These are phyloP conservation scores for Saccharum spontaneum DNA, from an alignment of 176 grass and related monocot genomes.

Conservation along the genomic window DNA sequence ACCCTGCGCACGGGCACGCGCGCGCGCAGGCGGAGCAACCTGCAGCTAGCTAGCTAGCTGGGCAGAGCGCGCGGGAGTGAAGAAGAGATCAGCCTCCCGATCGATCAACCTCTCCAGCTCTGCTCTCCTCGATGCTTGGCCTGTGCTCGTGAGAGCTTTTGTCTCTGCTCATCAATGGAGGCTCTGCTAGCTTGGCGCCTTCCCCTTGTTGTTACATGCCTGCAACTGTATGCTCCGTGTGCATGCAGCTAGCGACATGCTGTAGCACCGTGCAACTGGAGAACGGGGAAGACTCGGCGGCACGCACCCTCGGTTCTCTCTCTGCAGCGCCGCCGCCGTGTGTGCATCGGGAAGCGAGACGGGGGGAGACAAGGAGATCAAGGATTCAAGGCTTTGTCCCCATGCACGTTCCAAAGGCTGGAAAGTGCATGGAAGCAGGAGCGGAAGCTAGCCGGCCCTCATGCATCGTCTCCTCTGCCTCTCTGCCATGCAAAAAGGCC, in stretches of 20 bases:
- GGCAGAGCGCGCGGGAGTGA: conserved; percentile 21
- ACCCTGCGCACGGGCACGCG: background rate
- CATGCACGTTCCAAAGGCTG: conserved; percentile 36
- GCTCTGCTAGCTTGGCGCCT: conserved; percentile 43
- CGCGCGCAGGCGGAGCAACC: too few relatives aligned
- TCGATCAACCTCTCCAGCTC: too few relatives aligned
- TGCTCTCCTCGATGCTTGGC: background rate
- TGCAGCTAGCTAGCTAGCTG: background rate
- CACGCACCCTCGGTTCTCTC: background rate
- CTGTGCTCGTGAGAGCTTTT: background rate
- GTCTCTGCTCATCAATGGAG: conserved; percentile 49
- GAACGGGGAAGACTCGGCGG: background rate
- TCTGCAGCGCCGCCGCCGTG: background rate
- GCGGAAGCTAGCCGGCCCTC: background rate
- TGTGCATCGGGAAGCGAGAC: conserved; percentile 48
- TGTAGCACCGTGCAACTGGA: background rate
- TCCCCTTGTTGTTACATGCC: background rate
- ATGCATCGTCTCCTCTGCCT: background rate
- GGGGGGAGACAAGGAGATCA: conserved; percentile 63
- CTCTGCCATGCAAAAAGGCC: background rate
- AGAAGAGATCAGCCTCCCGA: background rate
- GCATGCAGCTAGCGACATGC: background rate
- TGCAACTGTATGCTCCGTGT: background rate
- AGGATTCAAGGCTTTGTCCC: conserved; percentile 40
- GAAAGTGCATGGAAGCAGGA: background rate